These are phyloP conservation scores for Tetrahymena elliotti DNA, from an alignment of 73 alveolate genomes.

Conservation along the genomic window DNA sequence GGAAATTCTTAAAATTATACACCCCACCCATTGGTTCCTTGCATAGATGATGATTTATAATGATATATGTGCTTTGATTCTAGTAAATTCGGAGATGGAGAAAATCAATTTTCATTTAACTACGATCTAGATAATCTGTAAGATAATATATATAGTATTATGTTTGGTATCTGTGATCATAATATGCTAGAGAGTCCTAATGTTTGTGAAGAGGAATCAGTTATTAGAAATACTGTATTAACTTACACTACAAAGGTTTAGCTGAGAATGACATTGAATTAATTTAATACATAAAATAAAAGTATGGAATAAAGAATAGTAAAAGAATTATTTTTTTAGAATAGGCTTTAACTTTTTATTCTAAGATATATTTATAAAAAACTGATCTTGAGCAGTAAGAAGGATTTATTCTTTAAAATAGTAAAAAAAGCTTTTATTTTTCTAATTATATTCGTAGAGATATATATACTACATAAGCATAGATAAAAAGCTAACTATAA, in stretches of 20 bases:
- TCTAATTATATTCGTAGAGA: not conserved
- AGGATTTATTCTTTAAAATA: not conserved
- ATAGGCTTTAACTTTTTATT: not conserved
- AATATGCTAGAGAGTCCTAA: not conserved
- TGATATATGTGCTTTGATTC: not conserved
- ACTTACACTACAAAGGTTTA: not conserved
- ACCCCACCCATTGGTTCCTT: not conserved
- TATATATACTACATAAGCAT: not conserved
- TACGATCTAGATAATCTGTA: not conserved
- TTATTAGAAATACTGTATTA: not conserved
- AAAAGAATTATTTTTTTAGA: not conserved
- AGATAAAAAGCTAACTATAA: not conserved
- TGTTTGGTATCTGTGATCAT: not conserved
- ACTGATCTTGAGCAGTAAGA: not conserved
- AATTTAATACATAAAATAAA: not conserved
- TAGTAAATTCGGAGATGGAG: not conserved
- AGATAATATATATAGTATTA: not conserved
- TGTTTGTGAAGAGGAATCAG: not conserved
- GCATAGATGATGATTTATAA: not conserved
- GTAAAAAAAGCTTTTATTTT: not conserved
- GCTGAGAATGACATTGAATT: not conserved
- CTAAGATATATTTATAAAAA: not conserved
- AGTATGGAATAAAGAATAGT: not conserved
- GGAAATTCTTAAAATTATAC: not conserved
- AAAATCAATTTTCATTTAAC: not conserved